Evolutionary conservation across 2,329 filamentous ascomycete species (phyloP).

Genomic region (Curvularia hawaiiensis): DNA sequence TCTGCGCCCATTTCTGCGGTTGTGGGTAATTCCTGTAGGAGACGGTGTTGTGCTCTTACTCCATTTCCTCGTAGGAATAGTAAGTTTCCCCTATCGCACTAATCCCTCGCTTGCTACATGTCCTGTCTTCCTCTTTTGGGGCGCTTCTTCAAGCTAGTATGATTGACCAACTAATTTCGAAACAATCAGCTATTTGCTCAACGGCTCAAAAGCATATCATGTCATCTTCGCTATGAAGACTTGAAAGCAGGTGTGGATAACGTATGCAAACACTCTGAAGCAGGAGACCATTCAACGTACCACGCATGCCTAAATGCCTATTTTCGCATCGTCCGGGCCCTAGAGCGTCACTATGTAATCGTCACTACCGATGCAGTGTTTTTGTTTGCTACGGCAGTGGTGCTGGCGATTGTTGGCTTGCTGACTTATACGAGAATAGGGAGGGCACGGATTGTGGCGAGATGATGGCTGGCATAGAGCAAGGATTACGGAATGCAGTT

Average conservation of each 20-base stretch:
- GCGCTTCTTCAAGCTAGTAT: background rate
- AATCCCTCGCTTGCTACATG: background rate
- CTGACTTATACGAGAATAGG: background rate
- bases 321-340: too few species aligned
- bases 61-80: conserved; percentile 28
- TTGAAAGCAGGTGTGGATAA: background rate
- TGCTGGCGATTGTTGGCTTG: background rate
- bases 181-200: background rate
- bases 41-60: conserved; percentile 21
- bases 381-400: background rate
- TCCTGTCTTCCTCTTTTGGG: background rate
- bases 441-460: background rate
- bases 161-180: background rate
- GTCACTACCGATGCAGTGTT: background rate
- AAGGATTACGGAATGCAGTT: too few species aligned
- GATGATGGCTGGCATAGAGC: background rate
- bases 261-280: background rate
- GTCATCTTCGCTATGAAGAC: background rate
- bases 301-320: background rate
- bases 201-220: too few species aligned
- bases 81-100: conserved; percentile 13
- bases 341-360: background rate
- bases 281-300: background rate
- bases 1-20: conserved; percentile 19
- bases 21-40: conserved; percentile 22